These are phyloP conservation scores for Suillus luteus DNA, from an alignment of 768 basidiomycete species.

Conservation along the genomic window DNA sequence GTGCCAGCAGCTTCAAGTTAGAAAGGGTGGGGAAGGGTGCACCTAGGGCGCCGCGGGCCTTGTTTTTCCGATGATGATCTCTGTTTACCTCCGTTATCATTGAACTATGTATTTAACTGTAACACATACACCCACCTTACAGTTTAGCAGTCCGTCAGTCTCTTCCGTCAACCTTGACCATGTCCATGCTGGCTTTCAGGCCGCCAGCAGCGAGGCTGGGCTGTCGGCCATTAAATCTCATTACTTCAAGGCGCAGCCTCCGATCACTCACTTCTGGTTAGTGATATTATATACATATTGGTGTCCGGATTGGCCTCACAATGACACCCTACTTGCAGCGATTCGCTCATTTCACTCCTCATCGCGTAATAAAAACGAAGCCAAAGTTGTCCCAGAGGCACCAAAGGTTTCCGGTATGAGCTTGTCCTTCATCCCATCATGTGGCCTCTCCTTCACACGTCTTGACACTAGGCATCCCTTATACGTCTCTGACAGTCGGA, in stretches of 20 bases:
- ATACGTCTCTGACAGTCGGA: conserved; percentile 73
- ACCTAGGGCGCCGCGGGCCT: not conserved
- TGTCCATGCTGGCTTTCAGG: conserved; percentile 35
- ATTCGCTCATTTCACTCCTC: conserved; percentile 35
- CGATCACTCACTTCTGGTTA: conserved; percentile 29
- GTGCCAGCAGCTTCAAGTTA: not conserved
- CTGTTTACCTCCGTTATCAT: conserved; percentile 6
- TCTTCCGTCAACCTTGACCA: conserved; percentile 28
- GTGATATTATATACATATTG: conserved; percentile 2
- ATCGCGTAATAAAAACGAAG: conserved; percentile 26
- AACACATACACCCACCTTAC: conserved; percentile 14
- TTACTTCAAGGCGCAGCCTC: conserved; percentile 16
- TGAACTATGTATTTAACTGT: conserved; percentile 19
- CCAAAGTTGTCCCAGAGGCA: conserved; percentile 15
- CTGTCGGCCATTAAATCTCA: conserved; percentile 24
- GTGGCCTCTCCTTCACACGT: conserved; percentile 2
- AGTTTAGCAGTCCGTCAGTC: conserved; percentile 12
- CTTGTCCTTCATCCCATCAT: conserved; percentile 3
- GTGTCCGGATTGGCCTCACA: not conserved
- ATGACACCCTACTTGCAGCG: conserved; percentile 19
- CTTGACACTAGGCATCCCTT: conserved; percentile 52
- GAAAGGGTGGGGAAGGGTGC: not conserved
- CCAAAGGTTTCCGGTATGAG: conserved; percentile 30
- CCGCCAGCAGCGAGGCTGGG: conserved; percentile 27
- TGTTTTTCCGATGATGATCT: conserved; percentile 8